Evolutionary conservation across 2,329 filamentous ascomycete species (phyloP).

Genomic region (Penicillium olsonii): DNA sequence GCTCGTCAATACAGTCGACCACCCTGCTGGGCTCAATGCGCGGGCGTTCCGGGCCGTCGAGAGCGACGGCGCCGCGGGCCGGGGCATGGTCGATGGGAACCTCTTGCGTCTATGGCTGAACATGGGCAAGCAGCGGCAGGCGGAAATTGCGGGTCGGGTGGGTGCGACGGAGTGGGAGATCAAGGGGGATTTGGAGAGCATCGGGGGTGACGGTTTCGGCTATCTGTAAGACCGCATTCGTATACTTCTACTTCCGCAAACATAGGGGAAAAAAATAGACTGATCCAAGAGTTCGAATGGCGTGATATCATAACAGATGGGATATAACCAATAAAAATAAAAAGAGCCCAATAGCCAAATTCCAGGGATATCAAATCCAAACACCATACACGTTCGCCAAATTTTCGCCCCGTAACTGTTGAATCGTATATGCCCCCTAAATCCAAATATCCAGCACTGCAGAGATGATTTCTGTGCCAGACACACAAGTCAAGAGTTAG

Average conservation of each 20-base stretch:
- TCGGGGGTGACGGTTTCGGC: conserved; percentile 64
- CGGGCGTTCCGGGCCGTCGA: conserved; percentile 69
- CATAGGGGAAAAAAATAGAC: neutral
- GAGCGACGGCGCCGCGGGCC: conserved; percentile 52
- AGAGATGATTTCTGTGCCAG: conserved; percentile 1
- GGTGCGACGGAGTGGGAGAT: conserved; percentile 69
- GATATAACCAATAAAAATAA: conserved; percentile 26
- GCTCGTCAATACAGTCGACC: conserved; percentile 72
- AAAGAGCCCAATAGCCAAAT: conserved; percentile 9
- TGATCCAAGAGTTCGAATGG: conserved; percentile 10
- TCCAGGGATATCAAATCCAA: conserved; percentile 1
- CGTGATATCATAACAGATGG: conserved; percentile 30
- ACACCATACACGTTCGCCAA: neutral
- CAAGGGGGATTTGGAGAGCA: conserved; percentile 66
- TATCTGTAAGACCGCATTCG: conserved; percentile 32
- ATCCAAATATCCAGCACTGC: neutral
- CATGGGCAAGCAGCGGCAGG: conserved; percentile 68
- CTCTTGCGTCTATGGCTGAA: conserved; percentile 75
- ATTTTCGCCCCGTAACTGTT: neutral
- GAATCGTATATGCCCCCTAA: neutral
- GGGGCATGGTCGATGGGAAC: conserved; percentile 76
- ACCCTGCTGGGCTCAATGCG: conserved; percentile 79
- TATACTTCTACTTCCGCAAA: neutral
- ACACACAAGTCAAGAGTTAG: neutral
- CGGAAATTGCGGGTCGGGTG: conserved; percentile 73